phyloP scores from a whole-genome alignment of 768 basidiomycete species.

The Ramaria sp. region DNA sequence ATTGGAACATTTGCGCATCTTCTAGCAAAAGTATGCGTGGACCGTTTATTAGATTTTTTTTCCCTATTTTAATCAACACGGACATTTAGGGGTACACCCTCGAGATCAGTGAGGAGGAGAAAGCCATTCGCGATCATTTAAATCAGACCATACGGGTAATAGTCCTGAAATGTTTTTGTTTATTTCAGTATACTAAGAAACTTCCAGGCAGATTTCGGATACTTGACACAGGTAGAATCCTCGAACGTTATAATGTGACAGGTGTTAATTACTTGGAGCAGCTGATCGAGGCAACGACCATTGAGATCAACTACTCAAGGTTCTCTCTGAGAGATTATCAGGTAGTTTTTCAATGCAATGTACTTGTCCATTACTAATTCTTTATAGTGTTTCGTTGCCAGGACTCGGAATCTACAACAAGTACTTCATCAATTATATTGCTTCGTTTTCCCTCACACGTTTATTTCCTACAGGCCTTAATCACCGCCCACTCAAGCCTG shows the following conservation, averaged over 20 bases:
- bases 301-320: slow-evolving; percentile 21
- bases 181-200: neutral
- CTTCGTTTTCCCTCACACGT: neutral
- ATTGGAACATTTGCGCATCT: slow-evolving; percentile 13
- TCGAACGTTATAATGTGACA: neutral
- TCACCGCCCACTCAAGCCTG: slow-evolving; percentile 16
- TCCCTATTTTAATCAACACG: neutral
- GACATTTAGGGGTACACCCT: slow-evolving; percentile 15
- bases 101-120: slow-evolving; percentile 20
- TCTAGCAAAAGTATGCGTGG: slow-evolving; percentile 7
- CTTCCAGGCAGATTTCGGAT: slow-evolving; percentile 19
- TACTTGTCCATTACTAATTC: neutral
- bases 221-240: slow-evolving; percentile 13
- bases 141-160: slow-evolving; percentile 16
- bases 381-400: slow-evolving; percentile 9
- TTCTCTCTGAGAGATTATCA: slow-evolving; percentile 16
- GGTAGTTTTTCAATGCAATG: neutral
- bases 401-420: slow-evolving; percentile 15
- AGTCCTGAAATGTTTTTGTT: neutral
- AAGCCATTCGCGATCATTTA: slow-evolving; percentile 16
- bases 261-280: slow-evolving; percentile 5
- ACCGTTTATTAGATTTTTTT: neutral
- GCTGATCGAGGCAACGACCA: slow-evolving; percentile 16
- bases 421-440: slow-evolving; percentile 2
- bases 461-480: slow-evolving; percentile 12